These are phyloP conservation scores for Syncephalastrum sp. DNA, from an alignment of 371 early-diverging fungal species.

Conservation along the genomic window DNA sequence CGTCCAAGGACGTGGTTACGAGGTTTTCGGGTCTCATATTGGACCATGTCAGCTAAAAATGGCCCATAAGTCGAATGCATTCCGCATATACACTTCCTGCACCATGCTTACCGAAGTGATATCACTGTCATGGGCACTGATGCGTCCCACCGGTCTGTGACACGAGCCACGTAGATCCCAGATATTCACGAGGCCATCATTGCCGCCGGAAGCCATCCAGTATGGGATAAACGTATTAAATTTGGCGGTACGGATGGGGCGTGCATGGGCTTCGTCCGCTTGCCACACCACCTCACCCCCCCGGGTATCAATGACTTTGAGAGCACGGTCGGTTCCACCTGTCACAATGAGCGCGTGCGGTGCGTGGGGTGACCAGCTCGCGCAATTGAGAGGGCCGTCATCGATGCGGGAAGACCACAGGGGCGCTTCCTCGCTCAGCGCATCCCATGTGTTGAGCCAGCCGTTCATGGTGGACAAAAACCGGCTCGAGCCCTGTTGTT, in stretches of 20 bases:
- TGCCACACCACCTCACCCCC: slow-evolving; percentile 22
- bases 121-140: slow-evolving; percentile 53
- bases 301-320: slow-evolving; percentile 30
- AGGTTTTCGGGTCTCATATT: slow-evolving; percentile 60
- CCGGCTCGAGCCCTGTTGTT: not conserved
- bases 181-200: slow-evolving; percentile 63
- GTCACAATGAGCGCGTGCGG: slow-evolving; percentile 28
- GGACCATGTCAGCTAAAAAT: slow-evolving; percentile 55
- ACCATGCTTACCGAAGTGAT: slow-evolving; percentile 40
- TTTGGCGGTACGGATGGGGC: slow-evolving; percentile 54
- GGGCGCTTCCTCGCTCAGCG: slow-evolving; percentile 18
- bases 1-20: slow-evolving; percentile 49
- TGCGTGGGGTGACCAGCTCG: slow-evolving; percentile 39
- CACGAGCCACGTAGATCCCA: slow-evolving; percentile 73
- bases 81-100: too few species aligned
- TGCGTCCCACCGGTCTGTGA: slow-evolving; percentile 51
- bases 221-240: slow-evolving; percentile 81
- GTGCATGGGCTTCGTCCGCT: slow-evolving; percentile 29
- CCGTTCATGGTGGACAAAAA: slow-evolving; percentile 20
- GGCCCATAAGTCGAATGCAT: not conserved
- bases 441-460: slow-evolving; percentile 30
- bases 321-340: slow-evolving; percentile 20
- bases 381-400: slow-evolving; percentile 13
- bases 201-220: slow-evolving; percentile 75
- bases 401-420: not conserved